Percentiles rank a stretch among this genome's conserved stretches.
phyloP scores from a whole-genome alignment of 306 rosid genomes.

The Cicer judaicum region DNA sequence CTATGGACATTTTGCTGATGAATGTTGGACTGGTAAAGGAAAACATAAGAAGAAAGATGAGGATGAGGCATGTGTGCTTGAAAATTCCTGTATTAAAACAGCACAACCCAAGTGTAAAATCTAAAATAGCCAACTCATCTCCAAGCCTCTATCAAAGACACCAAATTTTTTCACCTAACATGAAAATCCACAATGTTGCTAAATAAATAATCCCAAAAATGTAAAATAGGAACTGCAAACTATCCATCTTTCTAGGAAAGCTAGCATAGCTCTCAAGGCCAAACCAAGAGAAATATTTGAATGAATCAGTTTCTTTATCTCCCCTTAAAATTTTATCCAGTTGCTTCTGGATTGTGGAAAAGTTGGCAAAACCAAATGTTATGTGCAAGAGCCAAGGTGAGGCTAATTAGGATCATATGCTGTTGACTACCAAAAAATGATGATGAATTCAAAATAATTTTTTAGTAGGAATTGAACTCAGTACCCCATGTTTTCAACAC shows the following conservation, averaged over 20 bases:
- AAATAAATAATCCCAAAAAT: slow-evolving; percentile 11
- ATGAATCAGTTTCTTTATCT: neutral
- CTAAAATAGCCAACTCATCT: neutral
- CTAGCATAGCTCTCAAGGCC: neutral
- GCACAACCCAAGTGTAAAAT: neutral
- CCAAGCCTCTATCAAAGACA: neutral
- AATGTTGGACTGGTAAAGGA: too few relatives aligned
- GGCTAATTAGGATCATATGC: neutral
- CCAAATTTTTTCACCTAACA: neutral
- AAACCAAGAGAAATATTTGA: neutral
- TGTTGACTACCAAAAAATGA: slow-evolving; percentile 25
- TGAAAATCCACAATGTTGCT: neutral
- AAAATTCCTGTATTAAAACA: neutral
- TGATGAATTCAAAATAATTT: neutral
- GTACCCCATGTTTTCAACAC: too few relatives aligned
- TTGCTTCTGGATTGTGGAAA: slow-evolving; percentile 10
- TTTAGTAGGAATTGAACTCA: too few relatives aligned
- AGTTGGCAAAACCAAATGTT: slow-evolving; percentile 15
- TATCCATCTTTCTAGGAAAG: slow-evolving; percentile 15
- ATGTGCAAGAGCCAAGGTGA: slow-evolving; percentile 32
- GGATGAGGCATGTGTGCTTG: too few relatives aligned
- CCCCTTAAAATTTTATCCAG: neutral
- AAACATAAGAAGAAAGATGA: too few relatives aligned
- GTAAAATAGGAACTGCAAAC: slow-evolving; percentile 1
- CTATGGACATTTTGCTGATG: too few relatives aligned